Evolutionary conservation across 345 rosid genomes (phyloP), one percentile per base, ranked within the genome.

Genomic region (Carallia brachiata): DNA sequence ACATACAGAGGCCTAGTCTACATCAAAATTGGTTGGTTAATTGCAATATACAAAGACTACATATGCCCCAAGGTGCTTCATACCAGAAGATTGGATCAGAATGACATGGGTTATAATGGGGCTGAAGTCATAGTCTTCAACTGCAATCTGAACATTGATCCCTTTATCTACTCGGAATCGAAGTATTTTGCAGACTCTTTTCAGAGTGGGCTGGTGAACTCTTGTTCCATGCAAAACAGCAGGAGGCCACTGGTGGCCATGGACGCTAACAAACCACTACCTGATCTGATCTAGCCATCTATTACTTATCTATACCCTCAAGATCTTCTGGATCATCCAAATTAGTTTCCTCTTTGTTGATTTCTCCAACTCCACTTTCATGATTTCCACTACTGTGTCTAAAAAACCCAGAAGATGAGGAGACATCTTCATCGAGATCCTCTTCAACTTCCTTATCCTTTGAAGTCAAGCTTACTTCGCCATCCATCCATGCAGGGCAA

Each of bases 311-410:
- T 16, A 84, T 80, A 4, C 88, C 88, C 47, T 90, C 99, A 7
- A 87, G 88, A 75, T 95, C 99, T 69, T 95, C 99, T 75, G 88
- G 94, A 80, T 95, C 99, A 73, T 95, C 99, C 65, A 90, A 70
- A 37, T 80, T 90, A 55, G 88, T 74, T 77, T 89, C 92, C 78
- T 95, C 99, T 75, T 89, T 90, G 74, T 72, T 92, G 54, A 78
- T 71, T 83, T 86, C 97, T 58, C 84, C 84, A 60, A 86, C 86
- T 67, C 77, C 89, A 47, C 59, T 81, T 74, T 90, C 95, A n/a
- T 81, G 81, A 71, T 74, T 87, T 61, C 81, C 80, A 54, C 79
- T 79, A 70, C 63, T 68, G 36, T 62, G 75, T 72, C 84, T 76
- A 34, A 92, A 89, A 70, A 95, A 95, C 72, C 91, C 90, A 0